Evolutionary conservation across 2,329 filamentous ascomycete genomes (phyloP), one percentile per base, ranked within the genome.

Genomic region (Talaromyces islandicus): DNA sequence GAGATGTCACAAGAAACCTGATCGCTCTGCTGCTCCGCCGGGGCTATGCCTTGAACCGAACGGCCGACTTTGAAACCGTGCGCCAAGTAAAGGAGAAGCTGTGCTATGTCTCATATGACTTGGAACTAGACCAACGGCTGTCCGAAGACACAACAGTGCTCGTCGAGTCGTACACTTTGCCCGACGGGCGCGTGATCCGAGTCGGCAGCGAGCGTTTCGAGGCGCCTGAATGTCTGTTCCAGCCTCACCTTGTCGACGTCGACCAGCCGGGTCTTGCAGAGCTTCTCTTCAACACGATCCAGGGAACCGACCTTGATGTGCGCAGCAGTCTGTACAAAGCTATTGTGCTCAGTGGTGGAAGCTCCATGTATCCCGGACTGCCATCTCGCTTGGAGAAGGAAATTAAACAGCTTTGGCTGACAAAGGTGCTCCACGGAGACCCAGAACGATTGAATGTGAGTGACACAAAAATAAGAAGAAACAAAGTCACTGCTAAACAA

Each of bases 41-140:
- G 67, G 94, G 94, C 51, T 99, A 99, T 76, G 92, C 94, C 38
- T 86, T 99, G 64, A 99, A 99, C 85, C 87, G 94, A 75, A 99
- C 94, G 12, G 94, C 94, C 73, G 94, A 99, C 76, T 99, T 99
- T 76, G 94, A 99, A 78, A 99, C 94, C 4, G 94, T 99, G 60
- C 90, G 94, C 64, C 93, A 97, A 77, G 97, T 99, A 81, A 99
- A 99, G 81, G 94, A 99, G 83, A 99, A 99, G 83, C 89, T 99
- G 56, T 97, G 94, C 83, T 99, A 99, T 75, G 93, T 99, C 60
- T 97, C 92, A 12, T 99, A 97, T 81, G 94, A 99, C 75, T 85
- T 99, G 60, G 92, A 96, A 77, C 83, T 99, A 59, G 94, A 99
- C 81, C 92, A 97, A 80, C 88, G 90, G 68, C 86, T 99, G 65